These are phyloP conservation scores for Arabidopsis hybrid DNA, from an alignment of 441 rosid genomes.

Conservation along the genomic window DNA sequence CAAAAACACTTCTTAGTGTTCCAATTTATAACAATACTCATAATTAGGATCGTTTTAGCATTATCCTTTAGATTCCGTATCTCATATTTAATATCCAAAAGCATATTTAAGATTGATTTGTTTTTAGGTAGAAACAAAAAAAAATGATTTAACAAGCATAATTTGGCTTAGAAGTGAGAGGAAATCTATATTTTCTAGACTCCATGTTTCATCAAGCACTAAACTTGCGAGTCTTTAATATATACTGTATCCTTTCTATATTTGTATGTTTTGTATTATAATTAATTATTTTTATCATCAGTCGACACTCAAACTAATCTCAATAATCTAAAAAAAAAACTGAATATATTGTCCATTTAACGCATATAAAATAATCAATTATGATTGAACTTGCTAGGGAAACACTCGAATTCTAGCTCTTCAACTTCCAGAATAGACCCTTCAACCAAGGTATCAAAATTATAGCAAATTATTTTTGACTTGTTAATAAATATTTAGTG, in stretches of 20 bases:
- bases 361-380: no score
- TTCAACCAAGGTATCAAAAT: background rate
- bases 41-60: constrained; percentile 1
- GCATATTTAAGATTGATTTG: background rate
- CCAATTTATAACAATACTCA: background rate
- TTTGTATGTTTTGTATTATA: no score
- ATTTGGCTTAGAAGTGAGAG: background rate
- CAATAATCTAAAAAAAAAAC: no score
- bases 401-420: background rate
- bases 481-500: background rate
- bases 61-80: constrained; percentile 19
- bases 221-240: background rate
- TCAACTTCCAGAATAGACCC: background rate
- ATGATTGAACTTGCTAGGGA: background rate
- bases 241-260: background rate
- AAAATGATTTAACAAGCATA: background rate
- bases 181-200: background rate
- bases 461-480: background rate
- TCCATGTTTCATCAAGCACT: constrained; percentile 7
- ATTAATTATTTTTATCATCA: no score
- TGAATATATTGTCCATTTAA: no score
- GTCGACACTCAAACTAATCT: no score
- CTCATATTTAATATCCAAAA: background rate
- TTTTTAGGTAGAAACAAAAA: constrained; percentile 1
- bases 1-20: constrained; percentile 5